Conservation (phyloP, 2,329 filamentous ascomycete genomes). For the Aspergillus transmontanensis region DNA sequence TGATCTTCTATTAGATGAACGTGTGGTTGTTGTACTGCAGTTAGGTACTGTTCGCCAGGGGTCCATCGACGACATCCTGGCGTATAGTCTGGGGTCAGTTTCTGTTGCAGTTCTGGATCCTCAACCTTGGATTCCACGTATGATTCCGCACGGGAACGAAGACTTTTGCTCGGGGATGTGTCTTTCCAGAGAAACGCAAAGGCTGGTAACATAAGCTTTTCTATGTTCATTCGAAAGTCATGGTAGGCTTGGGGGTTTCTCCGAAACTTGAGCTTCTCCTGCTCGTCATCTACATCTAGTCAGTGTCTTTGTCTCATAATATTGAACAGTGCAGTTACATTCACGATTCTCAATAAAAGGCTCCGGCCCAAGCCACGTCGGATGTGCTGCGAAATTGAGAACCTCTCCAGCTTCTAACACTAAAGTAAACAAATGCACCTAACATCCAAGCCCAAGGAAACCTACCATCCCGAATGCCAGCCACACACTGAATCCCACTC, state of each 20-base stretch:
- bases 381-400: slow-evolving; percentile 29
- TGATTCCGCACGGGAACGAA: background rate
- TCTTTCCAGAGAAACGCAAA: background rate
- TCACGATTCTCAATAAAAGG: slow-evolving; percentile 19
- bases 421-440: background rate
- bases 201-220: slow-evolving; percentile 3
- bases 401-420: slow-evolving; percentile 21
- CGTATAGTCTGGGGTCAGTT: background rate
- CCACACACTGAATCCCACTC: slow-evolving; percentile 40
- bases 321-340: background rate
- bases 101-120: background rate
- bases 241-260: slow-evolving; percentile 16
- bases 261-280: slow-evolving; percentile 25
- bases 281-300: slow-evolving; percentile 23
- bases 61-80: background rate
- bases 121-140: background rate
- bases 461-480: background rate
- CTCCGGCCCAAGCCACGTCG: slow-evolving; percentile 31
- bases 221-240: slow-evolving; percentile 7
- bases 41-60: background rate
- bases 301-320: background rate
- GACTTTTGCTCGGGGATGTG: background rate
- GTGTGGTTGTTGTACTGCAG: background rate
- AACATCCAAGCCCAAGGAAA: no score
- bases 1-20: background rate